phyloP scores from a whole-genome alignment of 257 asterid species.

The Mitragyna speciosa region DNA sequence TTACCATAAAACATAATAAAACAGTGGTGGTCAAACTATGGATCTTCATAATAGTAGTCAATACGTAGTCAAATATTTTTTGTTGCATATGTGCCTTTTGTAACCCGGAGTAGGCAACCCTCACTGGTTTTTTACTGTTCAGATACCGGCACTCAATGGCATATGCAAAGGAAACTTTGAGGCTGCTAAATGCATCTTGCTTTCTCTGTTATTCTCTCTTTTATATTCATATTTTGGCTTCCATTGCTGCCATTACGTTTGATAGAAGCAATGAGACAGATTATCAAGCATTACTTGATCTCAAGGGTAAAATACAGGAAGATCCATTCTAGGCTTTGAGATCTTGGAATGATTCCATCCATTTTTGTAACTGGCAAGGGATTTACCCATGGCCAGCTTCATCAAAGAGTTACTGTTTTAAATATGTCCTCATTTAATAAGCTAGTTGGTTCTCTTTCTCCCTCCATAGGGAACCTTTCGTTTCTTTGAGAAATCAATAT shows the following conservation, averaged over 20 bases:
- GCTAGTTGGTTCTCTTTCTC: conserved; percentile 9
- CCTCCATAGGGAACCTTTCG: conserved; percentile 4
- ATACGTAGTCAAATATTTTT: too few relatives aligned
- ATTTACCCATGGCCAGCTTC: conserved; percentile 4
- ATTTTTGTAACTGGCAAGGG: conserved; percentile 19
- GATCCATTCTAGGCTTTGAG: conserved; percentile 22
- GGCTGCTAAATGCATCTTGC: not conserved
- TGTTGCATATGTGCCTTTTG: too few relatives aligned
- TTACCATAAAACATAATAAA: too few relatives aligned
- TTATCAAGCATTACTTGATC: conserved; percentile 5
- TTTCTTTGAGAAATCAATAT: conserved; percentile 9
- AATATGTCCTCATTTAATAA: not conserved
- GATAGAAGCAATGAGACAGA: too few relatives aligned
- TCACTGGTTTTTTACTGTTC: too few relatives aligned
- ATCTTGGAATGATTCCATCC: conserved; percentile 19
- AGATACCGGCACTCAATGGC: not conserved
- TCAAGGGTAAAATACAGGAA: conserved; percentile 15
- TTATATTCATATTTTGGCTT: not conserved
- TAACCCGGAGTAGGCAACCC: too few relatives aligned
- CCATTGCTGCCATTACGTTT: too few relatives aligned
- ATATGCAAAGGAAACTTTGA: not conserved
- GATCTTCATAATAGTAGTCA: too few relatives aligned
- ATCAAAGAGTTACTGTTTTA: not conserved
- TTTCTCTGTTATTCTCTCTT: conserved; percentile 2
- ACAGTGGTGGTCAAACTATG: too few relatives aligned